phyloP scores from a whole-genome alignment of 2,329 filamentous ascomycete species.

The Sclerotinia minor region DNA sequence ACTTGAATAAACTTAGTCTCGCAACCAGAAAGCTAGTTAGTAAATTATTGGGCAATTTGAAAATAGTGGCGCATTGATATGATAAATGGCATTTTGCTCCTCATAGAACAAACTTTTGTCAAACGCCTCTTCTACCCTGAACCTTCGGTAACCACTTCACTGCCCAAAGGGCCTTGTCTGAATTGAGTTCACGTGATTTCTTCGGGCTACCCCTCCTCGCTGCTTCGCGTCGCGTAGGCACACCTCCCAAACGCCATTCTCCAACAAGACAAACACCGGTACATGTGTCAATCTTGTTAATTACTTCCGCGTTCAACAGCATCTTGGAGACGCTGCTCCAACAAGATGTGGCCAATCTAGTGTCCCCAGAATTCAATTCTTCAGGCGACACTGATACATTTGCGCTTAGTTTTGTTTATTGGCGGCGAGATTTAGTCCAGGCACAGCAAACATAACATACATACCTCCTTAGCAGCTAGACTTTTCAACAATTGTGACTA shows the following conservation, averaged over 20 bases:
- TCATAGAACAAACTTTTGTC: no score
- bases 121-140: no score
- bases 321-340: no score
- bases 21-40: background rate
- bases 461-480: background rate
- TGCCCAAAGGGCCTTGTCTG: no score
- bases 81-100: no score
- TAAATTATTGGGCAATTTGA: no score
- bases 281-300: background rate
- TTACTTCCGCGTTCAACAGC: background rate
- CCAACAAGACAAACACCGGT: background rate
- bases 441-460: slow-evolving; percentile 15
- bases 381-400: background rate
- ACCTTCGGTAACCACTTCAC: no score
- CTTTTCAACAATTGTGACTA: accelerated
- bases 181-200: background rate
- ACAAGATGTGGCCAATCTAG: background rate
- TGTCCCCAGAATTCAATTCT: no score
- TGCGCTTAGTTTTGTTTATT: no score
- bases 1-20: background rate
- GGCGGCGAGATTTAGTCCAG: no score
- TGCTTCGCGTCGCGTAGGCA: background rate
- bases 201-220: background rate
- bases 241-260: background rate
- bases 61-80: no score